Evolutionary conservation across 148 eudicot species (phyloP).

Genomic region (Linanthus parryae): DNA sequence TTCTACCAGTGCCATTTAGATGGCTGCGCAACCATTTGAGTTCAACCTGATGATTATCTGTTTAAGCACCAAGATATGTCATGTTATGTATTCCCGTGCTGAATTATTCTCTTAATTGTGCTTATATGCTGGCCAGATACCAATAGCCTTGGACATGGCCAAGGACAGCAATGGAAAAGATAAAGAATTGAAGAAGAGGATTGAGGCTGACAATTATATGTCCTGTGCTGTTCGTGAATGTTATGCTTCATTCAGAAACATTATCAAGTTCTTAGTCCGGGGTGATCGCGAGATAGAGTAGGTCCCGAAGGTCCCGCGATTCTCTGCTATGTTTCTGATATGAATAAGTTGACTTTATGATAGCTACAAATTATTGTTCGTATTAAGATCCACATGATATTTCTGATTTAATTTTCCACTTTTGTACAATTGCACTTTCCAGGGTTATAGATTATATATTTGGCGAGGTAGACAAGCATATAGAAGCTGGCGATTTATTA

Average conservation of each 20-base stretch:
- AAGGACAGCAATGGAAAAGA: constrained; percentile 31
- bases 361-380: too few relatives aligned
- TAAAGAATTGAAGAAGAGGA: constrained; percentile 38
- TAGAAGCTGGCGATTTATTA: constrained; percentile 41
- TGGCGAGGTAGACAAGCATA: constrained; percentile 60
- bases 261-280: constrained; percentile 21
- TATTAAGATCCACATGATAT: neutral
- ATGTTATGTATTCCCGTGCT: too few relatives aligned
- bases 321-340: too few relatives aligned
- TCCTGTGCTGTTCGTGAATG: constrained; percentile 46
- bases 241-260: constrained; percentile 32
- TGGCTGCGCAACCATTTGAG: too few relatives aligned
- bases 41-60: too few relatives aligned
- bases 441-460: constrained; percentile 76
- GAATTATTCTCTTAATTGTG: too few relatives aligned
- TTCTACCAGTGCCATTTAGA: too few relatives aligned
- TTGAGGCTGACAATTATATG: constrained; percentile 44
- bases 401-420: neutral
- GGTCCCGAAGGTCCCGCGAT: too few relatives aligned
- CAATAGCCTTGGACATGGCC: constrained; percentile 49
- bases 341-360: too few relatives aligned
- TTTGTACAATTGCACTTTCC: constrained; percentile 18
- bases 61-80: too few relatives aligned
- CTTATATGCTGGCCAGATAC: constrained; percentile 39
- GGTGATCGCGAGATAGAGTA: constrained; percentile 33